Evolutionary conservation across 2,329 filamentous ascomycete species (phyloP), one percentile per base, ranked within the genome.

Genomic region (Colletotrichum endophyticum): DNA sequence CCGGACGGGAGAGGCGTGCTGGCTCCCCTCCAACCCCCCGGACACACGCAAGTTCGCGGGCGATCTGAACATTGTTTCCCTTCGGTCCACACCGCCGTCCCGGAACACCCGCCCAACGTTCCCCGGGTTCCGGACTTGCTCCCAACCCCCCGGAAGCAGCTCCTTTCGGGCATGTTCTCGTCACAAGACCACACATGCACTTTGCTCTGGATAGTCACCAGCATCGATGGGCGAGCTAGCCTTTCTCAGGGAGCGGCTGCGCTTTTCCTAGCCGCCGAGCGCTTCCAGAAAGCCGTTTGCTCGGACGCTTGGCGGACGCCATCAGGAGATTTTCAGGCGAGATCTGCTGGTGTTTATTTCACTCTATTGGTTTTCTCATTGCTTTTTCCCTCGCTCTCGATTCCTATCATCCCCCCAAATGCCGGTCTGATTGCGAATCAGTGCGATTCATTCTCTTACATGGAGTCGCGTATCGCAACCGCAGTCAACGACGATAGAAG

Each of bases 61-160:
- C 22, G 66, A 64, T 70, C 72, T 70, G 66, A 61, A 39, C 28
- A 32, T 22, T 62, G 44, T 22, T 53, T 53, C 44, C 11, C 44
- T 32, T 39, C 62, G 30, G 27, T 72, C 57, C 68, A 70, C 73
- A 71, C 68, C 73, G 73, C 36, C 69, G 70, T 72, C 9, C 62
- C 73, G 73, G 73, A 62, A 75, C 53, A 67, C 49, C 28, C 62
- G 69, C 62, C 53, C 57, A 67, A 57, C 68, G 36, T 75, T 72
- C 73, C 73, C 68, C 73, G 68, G 56, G 22, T 30, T 30, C 73
- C 72, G 73, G 34, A 57, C 25, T 62, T 28, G 28, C 59, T 62
- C 27, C 27, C 59, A 62, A 34, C 28, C 59, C 30, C 59, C 59
- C 59, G 27, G 59, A 62, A 30, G 28, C 59, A n/a, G 8, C 36